Percentiles rank a stretch among this genome's conserved stretches.
Evolutionary conservation across 805 yeast species (phyloP).

Genomic region (Candida oleophila): DNA sequence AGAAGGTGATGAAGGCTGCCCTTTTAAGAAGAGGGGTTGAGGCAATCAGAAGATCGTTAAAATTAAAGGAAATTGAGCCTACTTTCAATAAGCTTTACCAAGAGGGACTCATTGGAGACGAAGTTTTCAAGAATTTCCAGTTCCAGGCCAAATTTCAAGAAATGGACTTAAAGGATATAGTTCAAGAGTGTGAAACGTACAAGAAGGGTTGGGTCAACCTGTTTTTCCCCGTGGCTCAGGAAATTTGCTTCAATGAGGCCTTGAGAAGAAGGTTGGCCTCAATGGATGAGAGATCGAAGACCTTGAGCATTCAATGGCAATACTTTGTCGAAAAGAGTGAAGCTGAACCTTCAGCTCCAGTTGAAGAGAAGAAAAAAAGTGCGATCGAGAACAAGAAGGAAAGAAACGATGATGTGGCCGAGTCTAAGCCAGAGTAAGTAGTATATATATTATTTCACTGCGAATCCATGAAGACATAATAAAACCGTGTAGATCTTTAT

Average conservation of each 20-base stretch:
- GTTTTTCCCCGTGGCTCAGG: slow-evolving; percentile 78
- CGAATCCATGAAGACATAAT: too few relatives aligned
- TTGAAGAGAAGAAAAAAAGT: slow-evolving; percentile 5
- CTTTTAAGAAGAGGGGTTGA: slow-evolving; percentile 71
- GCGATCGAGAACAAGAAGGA: slow-evolving; percentile 2
- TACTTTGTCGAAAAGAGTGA: slow-evolving; percentile 19
- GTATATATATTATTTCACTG: too few relatives aligned
- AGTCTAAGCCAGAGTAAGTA: too few relatives aligned
- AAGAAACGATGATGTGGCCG: too few relatives aligned
- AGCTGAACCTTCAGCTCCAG: not conserved
- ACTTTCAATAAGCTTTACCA: slow-evolving; percentile 72
- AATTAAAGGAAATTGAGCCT: slow-evolving; percentile 75
- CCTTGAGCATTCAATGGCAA: slow-evolving; percentile 37
- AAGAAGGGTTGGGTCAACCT: slow-evolving; percentile 80
- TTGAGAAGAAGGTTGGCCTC: slow-evolving; percentile 67
- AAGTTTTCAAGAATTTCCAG: slow-evolving; percentile 74
- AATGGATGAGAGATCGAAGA: slow-evolving; percentile 39
- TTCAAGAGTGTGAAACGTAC: slow-evolving; percentile 67
- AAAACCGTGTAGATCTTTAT: too few relatives aligned
- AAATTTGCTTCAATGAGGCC: slow-evolving; percentile 90
- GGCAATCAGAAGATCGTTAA: slow-evolving; percentile 78
- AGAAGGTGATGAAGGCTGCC: slow-evolving; percentile 67
- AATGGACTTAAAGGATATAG: slow-evolving; percentile 73
- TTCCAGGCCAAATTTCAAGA: slow-evolving; percentile 78
- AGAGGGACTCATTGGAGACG: slow-evolving; percentile 90